Evolutionary conservation across 179 eudicot genomes (phyloP).

Genomic region (Carnegiea gigantea): DNA sequence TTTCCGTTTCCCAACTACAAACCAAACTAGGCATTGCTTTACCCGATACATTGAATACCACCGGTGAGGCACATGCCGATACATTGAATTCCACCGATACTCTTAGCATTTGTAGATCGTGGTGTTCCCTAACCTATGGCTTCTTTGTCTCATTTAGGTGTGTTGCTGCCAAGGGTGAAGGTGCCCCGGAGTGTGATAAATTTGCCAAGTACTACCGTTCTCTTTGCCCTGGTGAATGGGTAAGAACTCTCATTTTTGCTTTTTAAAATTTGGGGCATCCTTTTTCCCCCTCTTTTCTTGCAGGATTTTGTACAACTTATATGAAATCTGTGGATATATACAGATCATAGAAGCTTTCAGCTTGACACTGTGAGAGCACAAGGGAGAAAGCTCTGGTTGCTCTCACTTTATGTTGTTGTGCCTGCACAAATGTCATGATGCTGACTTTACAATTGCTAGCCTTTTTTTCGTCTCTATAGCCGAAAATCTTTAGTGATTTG

Average conservation of each 20-base stretch:
- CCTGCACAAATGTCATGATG: neutral
- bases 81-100: neutral
- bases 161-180: slow-evolving; percentile 71
- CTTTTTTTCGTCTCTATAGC: neutral
- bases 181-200: slow-evolving; percentile 72
- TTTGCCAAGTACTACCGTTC: slow-evolving; percentile 76
- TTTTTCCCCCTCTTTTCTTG: neutral
- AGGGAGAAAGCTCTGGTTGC: neutral
- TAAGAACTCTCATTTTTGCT: slow-evolving; percentile 21
- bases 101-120: neutral
- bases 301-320: neutral
- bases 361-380: neutral
- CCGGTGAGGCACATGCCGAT: slow-evolving; percentile 36
- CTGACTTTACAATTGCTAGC: neutral
- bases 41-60: slow-evolving; percentile 77
- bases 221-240: slow-evolving; percentile 88
- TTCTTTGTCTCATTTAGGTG: slow-evolving; percentile 40
- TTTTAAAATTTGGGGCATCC: neutral
- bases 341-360: neutral
- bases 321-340: neutral
- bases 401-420: neutral
- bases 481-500: neutral
- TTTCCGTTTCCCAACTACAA: slow-evolving; percentile 79
- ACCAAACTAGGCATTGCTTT: slow-evolving; percentile 80
- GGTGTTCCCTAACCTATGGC: neutral